Conservation (phyloP, 2,329 filamentous ascomycete species). For the Xylaria polymorpha region DNA sequence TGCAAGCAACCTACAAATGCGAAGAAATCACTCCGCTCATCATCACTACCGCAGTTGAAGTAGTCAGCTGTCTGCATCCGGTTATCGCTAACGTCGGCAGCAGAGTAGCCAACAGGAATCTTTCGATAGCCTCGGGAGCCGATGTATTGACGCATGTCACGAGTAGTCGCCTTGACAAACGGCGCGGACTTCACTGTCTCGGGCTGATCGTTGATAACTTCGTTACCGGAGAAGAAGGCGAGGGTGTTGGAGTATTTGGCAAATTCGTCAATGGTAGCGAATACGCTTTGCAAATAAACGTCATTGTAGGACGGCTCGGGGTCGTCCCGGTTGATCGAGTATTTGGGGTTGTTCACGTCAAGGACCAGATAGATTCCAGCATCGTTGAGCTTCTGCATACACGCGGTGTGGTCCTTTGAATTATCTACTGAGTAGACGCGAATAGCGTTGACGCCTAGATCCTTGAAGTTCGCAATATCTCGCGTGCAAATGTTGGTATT, state of each 20-base stretch:
- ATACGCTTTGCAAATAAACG: conserved; percentile 84
- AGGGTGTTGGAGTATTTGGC: conserved; percentile 86
- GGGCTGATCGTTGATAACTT: conserved; percentile 77
- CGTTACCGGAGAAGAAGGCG: conserved; percentile 86
- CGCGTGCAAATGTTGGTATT: conserved; percentile 77
- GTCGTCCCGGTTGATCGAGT: conserved; percentile 83
- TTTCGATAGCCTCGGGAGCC: conserved; percentile 69
- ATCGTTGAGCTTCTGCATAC: conserved; percentile 83
- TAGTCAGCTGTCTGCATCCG: conserved; percentile 87
- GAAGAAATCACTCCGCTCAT: conserved; percentile 88
- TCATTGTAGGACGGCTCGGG: conserved; percentile 87
- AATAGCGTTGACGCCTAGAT: conserved; percentile 89
- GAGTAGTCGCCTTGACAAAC: conserved; percentile 82
- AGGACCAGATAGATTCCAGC: conserved; percentile 93
- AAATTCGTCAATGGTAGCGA: conserved; percentile 89
- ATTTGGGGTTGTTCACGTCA: conserved; percentile 89
- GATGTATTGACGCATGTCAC: conserved; percentile 80
- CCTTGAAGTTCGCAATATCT: conserved; percentile 83
- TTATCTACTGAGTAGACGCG: conserved; percentile 96
- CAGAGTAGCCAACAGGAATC: conserved; percentile 80
- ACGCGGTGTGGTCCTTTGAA: conserved; percentile 80
- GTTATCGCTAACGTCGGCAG: conserved; percentile 85
- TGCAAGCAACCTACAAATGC: conserved; percentile 66
- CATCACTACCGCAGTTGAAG: conserved; percentile 91
- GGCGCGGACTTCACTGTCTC: conserved; percentile 74